phyloP scores from a whole-genome alignment of 805 yeast species.

The Starmerella tilneyi region DNA sequence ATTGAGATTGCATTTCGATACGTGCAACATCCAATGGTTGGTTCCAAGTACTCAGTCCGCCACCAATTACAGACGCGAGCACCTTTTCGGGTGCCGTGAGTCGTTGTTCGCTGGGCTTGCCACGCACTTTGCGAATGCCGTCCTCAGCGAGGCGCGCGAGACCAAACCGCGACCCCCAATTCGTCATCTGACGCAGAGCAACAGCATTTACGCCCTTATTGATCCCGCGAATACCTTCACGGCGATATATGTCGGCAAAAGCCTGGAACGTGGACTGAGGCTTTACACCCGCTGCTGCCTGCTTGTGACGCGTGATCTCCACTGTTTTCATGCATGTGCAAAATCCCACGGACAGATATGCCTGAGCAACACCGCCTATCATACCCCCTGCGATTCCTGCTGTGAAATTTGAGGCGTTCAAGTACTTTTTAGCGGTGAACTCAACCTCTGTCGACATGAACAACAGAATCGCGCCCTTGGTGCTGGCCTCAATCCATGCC shows the following conservation, averaged over 20 bases:
- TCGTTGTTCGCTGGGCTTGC: constrained; percentile 42
- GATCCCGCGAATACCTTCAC: constrained; percentile 88
- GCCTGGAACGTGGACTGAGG: constrained; percentile 74
- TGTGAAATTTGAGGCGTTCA: constrained; percentile 57
- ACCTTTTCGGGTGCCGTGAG: constrained; percentile 73
- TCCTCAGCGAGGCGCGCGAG: constrained; percentile 86
- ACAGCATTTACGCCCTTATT: constrained; percentile 98
- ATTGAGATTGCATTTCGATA: constrained; percentile 95
- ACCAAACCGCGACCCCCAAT: constrained; percentile 98
- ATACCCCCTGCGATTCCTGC: constrained; percentile 95
- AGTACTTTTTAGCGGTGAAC: constrained; percentile 47
- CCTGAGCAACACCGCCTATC: constrained; percentile 92
- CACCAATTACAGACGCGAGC: constrained; percentile 80
- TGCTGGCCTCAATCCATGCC: constrained; percentile 99
- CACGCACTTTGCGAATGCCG: constrained; percentile 52
- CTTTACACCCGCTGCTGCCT: constrained; percentile 53
- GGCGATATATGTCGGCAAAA: constrained; percentile 69
- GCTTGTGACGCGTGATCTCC: constrained; percentile 86
- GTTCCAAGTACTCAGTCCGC: constrained; percentile 97
- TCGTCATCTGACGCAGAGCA: constrained; percentile 97
- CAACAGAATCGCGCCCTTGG: constrained; percentile 91
- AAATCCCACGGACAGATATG: constrained; percentile 91
- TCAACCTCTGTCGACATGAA: constrained; percentile 91
- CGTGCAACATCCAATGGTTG: constrained; percentile 97
- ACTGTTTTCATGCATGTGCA: constrained; percentile 99